Evolutionary conservation across 2,329 filamentous ascomycete genomes (phyloP), one percentile per base, ranked within the genome.

Genomic region (Sporothrix sp.): DNA sequence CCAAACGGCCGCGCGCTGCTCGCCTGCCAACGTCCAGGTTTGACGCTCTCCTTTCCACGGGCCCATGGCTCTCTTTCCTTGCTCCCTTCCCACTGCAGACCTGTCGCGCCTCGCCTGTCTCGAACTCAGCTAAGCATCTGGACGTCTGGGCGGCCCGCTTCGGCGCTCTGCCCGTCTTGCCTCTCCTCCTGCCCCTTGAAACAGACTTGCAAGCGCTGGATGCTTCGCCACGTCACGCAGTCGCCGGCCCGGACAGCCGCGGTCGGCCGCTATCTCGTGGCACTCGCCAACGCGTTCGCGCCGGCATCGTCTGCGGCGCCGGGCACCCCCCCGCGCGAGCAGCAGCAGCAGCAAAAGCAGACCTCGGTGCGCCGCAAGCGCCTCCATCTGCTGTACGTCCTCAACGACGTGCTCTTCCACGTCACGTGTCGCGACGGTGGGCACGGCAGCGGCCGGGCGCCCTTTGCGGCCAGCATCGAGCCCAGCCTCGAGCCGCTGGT

Each of bases 201-300:
- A 69, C 79, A 95, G 89, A 85, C 80, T 74, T 90, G 86, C 77
- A 95, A 90, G 77, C 74, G 78, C 68, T 95, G 87, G 87, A 83
- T 91, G 61, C 68, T 89, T 63, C 75, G 76, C 60, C 79, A 88
- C 70, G 72, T 91, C 63, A 73, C 79, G 59, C 75, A 76, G 52
- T 93, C 87, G 53, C 65, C 76, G 51, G 71, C 75, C 58, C 82
- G 88, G 59, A 75, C 80, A 57, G 69, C 72, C 52, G 78, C 82
- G 37, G 70, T 94, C 58, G 85, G 79, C 58, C 90, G 87, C 67
- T 95, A 87, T 66, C 70, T 94, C 56, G 74, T 76, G 54, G 79
- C 83, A 43, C 69, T 91, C 53, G 76, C 84, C 57, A 78, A 74
- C 55, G 82, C 82, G 37, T 76, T 81, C 59, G 59, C 51, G 57